Percentiles rank a stretch among this genome's conserved stretches.
Conservation (phyloP, 768 basidiomycete genomes). For the Mrakia blollopis region DNA sequence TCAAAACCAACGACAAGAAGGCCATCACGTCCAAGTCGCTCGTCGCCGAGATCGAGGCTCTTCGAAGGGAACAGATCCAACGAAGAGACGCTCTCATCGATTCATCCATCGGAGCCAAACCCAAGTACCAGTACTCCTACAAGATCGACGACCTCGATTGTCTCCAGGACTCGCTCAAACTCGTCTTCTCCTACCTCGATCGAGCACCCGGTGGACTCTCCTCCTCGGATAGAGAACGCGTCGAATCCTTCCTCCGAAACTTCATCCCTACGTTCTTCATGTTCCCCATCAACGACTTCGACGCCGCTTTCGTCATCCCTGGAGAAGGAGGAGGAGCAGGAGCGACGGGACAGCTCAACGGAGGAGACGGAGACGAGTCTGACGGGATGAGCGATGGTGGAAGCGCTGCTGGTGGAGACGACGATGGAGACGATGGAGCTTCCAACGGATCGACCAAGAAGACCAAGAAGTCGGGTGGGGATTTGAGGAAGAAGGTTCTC, state of each 20-base stretch:
- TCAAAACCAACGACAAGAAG: constrained; percentile 90
- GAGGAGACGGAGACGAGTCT: constrained; percentile 50
- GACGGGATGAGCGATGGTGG: constrained; percentile 56
- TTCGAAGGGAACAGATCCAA: constrained; percentile 44
- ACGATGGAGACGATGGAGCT: constrained; percentile 38
- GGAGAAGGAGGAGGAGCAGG: constrained; percentile 16
- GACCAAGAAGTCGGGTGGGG: constrained; percentile 59
- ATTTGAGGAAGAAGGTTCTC: constrained; percentile 73
- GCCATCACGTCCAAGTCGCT: constrained; percentile 43
- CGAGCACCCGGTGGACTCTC: constrained; percentile 66
- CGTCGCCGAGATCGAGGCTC: constrained; percentile 43
- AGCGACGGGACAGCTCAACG: constrained; percentile 31
- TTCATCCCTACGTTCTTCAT: constrained; percentile 80
- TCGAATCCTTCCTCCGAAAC: constrained; percentile 76
- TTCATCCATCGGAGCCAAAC: constrained; percentile 75
- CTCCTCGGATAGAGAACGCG: constrained; percentile 66
- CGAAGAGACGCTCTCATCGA: constrained; percentile 41
- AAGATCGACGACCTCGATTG: constrained; percentile 70
- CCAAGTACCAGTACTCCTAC: constrained; percentile 74
- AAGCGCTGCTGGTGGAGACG: constrained; percentile 37
- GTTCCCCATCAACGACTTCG: constrained; percentile 47
- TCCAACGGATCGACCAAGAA: constrained; percentile 32
- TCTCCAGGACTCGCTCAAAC: constrained; percentile 79
- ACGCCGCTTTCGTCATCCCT: constrained; percentile 43
- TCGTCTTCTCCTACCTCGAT: constrained; percentile 86